phyloP scores from a whole-genome alignment of 148 eudicot genomes.

The Camellia lanceoleosa region DNA sequence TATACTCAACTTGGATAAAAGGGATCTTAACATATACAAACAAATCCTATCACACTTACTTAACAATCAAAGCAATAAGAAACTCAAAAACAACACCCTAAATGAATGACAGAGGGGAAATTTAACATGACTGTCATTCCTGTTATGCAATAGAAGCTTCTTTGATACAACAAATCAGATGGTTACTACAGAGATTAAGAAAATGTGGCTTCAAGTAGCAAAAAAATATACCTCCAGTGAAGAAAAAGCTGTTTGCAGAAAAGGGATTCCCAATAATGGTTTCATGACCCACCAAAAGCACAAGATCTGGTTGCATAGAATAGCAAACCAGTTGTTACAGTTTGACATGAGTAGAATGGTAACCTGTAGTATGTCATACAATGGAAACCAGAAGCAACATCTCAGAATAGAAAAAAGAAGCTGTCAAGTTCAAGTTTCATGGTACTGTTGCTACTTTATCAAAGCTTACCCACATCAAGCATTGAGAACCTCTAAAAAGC shows the following conservation, averaged over 20 bases:
- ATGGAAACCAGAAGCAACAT: no score
- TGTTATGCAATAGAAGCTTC: conserved; percentile 1
- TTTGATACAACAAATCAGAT: neutral
- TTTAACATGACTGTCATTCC: neutral
- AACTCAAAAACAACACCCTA: neutral
- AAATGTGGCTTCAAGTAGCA: conserved; percentile 7
- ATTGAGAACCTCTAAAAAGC: conserved; percentile 48
- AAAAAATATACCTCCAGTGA: conserved; percentile 38
- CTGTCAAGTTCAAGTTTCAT: neutral
- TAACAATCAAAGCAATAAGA: neutral
- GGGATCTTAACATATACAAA: conserved; percentile 2
- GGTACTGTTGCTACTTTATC: neutral
- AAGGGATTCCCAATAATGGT: conserved; percentile 47
- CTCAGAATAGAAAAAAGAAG: conserved; percentile 6
- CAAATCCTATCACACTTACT: neutral
- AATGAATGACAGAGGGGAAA: neutral
- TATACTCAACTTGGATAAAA: neutral
- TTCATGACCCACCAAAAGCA: conserved; percentile 71
- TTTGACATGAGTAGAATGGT: conserved; percentile 37
- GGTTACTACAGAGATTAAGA: neutral
- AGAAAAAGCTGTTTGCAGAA: conserved; percentile 46
- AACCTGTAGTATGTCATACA: conserved; percentile 43
- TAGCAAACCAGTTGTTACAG: conserved; percentile 37
- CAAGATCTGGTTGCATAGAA: conserved; percentile 35
- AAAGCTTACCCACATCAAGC: conserved; percentile 57